A percentile compares a stretch with the other conserved stretches of the same genome.
Conservation (phyloP, 805 yeast genomes). For the Saturnispora besseyi region DNA sequence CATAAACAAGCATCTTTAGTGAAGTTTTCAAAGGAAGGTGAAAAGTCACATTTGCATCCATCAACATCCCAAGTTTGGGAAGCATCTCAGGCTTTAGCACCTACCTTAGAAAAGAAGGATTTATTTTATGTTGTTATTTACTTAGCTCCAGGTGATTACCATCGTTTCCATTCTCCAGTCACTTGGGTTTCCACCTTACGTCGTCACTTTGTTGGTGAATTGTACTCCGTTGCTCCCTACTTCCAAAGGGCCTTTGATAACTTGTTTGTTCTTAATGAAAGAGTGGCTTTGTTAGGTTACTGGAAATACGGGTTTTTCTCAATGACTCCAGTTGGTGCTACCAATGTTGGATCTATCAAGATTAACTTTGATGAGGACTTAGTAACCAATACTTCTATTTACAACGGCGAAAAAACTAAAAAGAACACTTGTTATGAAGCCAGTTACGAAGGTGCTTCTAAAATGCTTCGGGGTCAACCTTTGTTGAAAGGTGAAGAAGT, state of each 20-base stretch:
- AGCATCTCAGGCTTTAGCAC: slow-evolving; percentile 14
- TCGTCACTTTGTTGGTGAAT: slow-evolving; percentile 92
- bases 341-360: slow-evolving; percentile 93
- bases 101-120: slow-evolving; percentile 39
- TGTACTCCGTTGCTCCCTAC: slow-evolving; percentile 93
- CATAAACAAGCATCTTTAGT: slow-evolving; percentile 17
- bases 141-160: slow-evolving; percentile 97
- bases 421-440: slow-evolving; percentile 91
- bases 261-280: slow-evolving; percentile 82
- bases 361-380: slow-evolving; percentile 87
- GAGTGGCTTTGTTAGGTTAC: slow-evolving; percentile 89
- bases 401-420: slow-evolving; percentile 42
- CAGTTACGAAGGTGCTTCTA: slow-evolving; percentile 72
- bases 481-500: slow-evolving; percentile 85
- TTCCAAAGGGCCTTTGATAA: slow-evolving; percentile 84
- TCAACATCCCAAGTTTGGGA: slow-evolving; percentile 22
- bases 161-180: slow-evolving; percentile 91
- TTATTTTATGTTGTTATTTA: slow-evolving; percentile 86
- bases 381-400: slow-evolving; percentile 68
- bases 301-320: slow-evolving; percentile 97
- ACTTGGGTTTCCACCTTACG: slow-evolving; percentile 93
- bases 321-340: slow-evolving; percentile 99
- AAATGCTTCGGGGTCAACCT: slow-evolving; percentile 76
- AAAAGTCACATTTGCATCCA: slow-evolving; percentile 37
- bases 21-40: slow-evolving; percentile 58